Evolutionary conservation across 2,329 filamentous ascomycete genomes (phyloP).

Genomic region (Colletotrichum sp.): DNA sequence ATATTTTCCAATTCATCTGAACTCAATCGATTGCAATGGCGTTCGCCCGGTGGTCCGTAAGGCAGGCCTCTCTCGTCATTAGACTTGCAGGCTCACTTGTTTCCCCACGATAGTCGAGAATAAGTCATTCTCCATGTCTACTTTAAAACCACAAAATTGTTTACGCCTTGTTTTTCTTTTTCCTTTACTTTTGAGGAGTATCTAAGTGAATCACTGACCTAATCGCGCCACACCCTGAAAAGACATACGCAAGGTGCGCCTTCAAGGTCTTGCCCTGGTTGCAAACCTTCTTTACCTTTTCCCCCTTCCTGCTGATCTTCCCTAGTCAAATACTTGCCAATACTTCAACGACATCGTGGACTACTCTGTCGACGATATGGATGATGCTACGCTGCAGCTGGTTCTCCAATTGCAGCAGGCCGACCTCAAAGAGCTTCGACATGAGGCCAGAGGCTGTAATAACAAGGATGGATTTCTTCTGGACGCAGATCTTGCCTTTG

Average conservation of each 20-base stretch:
- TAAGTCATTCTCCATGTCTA: background rate
- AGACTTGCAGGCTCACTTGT: background rate
- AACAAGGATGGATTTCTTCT: too few relatives aligned
- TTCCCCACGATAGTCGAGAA: background rate
- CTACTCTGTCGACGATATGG: background rate
- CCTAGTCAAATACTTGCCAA: background rate
- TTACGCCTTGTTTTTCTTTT: too few relatives aligned
- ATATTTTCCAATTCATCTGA: fast-evolving
- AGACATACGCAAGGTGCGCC: too few relatives aligned
- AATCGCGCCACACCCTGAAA: too few relatives aligned
- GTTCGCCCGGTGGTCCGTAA: too few relatives aligned
- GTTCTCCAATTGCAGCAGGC: background rate
- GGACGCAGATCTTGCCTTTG: too few relatives aligned
- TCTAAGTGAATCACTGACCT: too few relatives aligned
- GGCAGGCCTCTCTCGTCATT: too few relatives aligned
- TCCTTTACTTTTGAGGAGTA: too few relatives aligned
- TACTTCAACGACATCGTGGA: background rate
- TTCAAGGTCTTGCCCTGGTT: too few relatives aligned
- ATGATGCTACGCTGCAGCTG: background rate
- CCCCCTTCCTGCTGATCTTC: background rate
- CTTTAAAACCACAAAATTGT: background rate
- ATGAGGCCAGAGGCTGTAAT: too few relatives aligned
- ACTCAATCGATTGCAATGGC: too few relatives aligned
- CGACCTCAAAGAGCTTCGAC: background rate
- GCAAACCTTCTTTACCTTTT: background rate